These are phyloP conservation scores for Pseudogymnoascus sp. DNA, from an alignment of 2,329 filamentous ascomycete genomes.

Conservation along the genomic window DNA sequence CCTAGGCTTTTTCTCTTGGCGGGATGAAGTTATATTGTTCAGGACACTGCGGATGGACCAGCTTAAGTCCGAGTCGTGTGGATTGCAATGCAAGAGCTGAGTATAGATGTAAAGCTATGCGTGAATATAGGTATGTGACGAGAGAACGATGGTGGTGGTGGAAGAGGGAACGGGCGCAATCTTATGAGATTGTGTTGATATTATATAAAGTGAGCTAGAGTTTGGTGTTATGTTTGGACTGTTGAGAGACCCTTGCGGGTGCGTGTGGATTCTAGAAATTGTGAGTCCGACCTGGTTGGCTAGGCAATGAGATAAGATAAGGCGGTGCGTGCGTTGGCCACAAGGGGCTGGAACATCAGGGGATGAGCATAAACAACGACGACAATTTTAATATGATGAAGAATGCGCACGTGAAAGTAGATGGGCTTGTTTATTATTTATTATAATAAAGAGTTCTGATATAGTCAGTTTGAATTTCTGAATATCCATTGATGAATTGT, in stretches of 20 bases:
- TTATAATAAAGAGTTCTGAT: not conserved
- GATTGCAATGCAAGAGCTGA: not conserved
- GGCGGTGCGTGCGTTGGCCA: not conserved
- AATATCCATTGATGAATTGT: not conserved
- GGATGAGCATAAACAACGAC: not conserved
- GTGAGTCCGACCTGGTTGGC: not conserved
- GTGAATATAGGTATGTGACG: not conserved
- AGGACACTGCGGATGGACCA: not conserved
- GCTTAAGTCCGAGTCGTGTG: not conserved
- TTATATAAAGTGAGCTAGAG: not conserved
- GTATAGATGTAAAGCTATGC: not conserved
- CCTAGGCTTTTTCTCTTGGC: not conserved
- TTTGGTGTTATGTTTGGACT: not conserved
- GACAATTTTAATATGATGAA: not conserved
- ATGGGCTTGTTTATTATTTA: not conserved
- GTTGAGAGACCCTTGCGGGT: not conserved
- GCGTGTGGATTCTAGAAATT: not conserved
- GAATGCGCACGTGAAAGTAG: not conserved
- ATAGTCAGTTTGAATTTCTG: not conserved
- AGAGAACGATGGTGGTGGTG: not conserved
- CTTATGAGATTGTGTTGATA: slow-evolving; percentile 1
- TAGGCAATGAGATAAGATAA: slow-evolving; percentile 1
- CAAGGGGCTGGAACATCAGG: not conserved
- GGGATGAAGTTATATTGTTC: not conserved
- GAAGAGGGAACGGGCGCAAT: not conserved